Evolutionary conservation across 345 rosid species (phyloP).

Genomic region (Populus pruinosa): DNA sequence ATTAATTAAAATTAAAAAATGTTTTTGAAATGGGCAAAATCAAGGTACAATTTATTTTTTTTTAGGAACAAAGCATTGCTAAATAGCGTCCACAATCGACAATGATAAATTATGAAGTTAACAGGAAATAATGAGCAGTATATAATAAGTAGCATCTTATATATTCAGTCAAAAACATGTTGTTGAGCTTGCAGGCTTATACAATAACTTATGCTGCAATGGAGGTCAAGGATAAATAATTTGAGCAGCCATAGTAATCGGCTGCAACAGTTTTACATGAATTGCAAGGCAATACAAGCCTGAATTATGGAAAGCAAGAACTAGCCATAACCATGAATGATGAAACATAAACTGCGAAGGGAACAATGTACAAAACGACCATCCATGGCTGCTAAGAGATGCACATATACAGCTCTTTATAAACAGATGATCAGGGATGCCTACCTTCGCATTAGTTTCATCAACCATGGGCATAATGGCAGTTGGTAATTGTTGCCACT

Average conservation of each 20-base stretch:
- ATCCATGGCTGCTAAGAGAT: constrained; percentile 68
- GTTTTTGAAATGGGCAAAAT: too few relatives aligned
- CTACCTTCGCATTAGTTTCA: constrained; percentile 26
- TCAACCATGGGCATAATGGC: constrained; percentile 35
- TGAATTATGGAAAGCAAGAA: constrained; percentile 16
- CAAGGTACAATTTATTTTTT: too few relatives aligned
- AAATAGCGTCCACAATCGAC: not conserved
- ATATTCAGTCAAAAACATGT: constrained; percentile 14
- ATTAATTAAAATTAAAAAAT: too few relatives aligned
- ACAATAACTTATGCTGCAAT: constrained; percentile 19
- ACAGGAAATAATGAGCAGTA: not conserved
- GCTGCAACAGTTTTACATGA: constrained; percentile 25
- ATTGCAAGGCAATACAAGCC: constrained; percentile 14
- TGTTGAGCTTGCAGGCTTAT: constrained; percentile 11
- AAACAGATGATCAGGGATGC: constrained; percentile 46
- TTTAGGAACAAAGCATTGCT: not conserved
- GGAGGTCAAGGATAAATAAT: not conserved
- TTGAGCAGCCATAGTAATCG: constrained; percentile 37
- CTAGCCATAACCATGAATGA: constrained; percentile 27
- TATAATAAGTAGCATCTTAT: not conserved
- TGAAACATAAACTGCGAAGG: constrained; percentile 32
- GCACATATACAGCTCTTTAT: constrained; percentile 64
- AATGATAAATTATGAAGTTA: not conserved
- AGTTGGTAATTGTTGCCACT: not conserved
- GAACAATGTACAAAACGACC: constrained; percentile 47